Evolutionary conservation across 1,139 yeast genomes (phyloP).

Genomic region (Saccharomycopsis phalli): DNA sequence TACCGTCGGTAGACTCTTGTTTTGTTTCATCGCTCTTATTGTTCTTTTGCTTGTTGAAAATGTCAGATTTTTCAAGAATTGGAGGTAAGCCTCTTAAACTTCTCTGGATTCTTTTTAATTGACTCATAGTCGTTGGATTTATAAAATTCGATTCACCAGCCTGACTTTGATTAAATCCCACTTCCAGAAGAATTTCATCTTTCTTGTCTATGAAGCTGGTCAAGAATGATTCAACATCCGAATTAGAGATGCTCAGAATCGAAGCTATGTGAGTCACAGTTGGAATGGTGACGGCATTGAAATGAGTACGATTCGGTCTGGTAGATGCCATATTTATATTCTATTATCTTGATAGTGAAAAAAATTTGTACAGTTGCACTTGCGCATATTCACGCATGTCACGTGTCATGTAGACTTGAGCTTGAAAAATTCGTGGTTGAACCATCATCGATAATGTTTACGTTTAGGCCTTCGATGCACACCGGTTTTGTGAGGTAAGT

Average conservation of each 20-base stretch:
- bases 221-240: slow-evolving; percentile 13
- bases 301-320: slow-evolving; percentile 15
- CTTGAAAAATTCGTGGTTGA: neutral
- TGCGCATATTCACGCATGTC: too few relatives aligned
- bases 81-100: slow-evolving; percentile 70
- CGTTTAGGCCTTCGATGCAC: neutral
- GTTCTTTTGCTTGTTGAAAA: slow-evolving; percentile 14
- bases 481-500: neutral
- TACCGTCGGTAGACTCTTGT: slow-evolving; percentile 20
- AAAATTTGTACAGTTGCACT: neutral
- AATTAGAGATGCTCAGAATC: slow-evolving; percentile 1
- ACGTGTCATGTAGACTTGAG: neutral
- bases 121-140: slow-evolving; percentile 35
- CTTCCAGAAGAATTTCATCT: slow-evolving; percentile 16
- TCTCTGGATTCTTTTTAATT: slow-evolving; percentile 57
- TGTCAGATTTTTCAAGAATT: slow-evolving; percentile 22
- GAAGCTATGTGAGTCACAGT: slow-evolving; percentile 8
- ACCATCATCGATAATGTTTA: neutral
- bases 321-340: neutral
- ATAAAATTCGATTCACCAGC: slow-evolving; percentile 14
- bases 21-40: slow-evolving; percentile 20
- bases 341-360: neutral
- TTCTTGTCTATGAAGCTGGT: slow-evolving; percentile 21
- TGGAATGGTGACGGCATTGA: slow-evolving; percentile 18
- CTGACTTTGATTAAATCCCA: slow-evolving; percentile 19